These are phyloP conservation scores for Amaranthus palmeri DNA, from an alignment of 148 eudicot species.

Conservation along the genomic window DNA sequence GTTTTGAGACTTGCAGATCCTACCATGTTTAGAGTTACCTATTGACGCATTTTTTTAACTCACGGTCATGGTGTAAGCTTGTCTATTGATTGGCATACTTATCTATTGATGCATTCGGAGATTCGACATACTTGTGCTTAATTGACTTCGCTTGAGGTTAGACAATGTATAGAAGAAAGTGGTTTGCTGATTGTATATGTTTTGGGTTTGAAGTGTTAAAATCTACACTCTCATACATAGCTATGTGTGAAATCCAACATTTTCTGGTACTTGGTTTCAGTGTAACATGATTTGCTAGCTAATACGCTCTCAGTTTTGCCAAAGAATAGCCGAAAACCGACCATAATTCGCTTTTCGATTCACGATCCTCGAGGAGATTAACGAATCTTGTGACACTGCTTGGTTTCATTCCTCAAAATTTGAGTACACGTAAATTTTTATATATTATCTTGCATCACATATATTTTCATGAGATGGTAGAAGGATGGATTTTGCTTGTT, in stretches of 20 bases:
- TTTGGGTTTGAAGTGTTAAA: background rate
- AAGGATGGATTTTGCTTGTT: background rate
- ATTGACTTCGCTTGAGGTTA: background rate
- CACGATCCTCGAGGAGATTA: too few relatives aligned
- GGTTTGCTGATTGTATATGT: background rate
- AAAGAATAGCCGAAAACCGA: too few relatives aligned
- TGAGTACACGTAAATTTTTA: background rate
- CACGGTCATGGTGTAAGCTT: background rate
- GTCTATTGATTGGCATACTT: background rate
- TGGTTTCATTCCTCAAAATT: background rate
- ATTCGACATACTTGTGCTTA: background rate
- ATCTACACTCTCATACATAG: background rate
- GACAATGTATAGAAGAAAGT: background rate
- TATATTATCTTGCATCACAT: background rate
- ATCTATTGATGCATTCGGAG: background rate
- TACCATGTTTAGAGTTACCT: too few relatives aligned
- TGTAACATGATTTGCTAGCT: too few relatives aligned
- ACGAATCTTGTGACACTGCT: too few relatives aligned
- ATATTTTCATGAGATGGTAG: background rate
- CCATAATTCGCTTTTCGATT: too few relatives aligned
- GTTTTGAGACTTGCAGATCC: too few relatives aligned
- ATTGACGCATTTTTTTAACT: too few relatives aligned
- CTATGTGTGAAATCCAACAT: background rate
- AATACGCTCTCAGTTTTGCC: too few relatives aligned
- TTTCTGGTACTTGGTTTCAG: background rate